Evolutionary conservation across 345 rosid species (phyloP), one percentile per base, ranked within the genome.

Genomic region (Viola odorata): DNA sequence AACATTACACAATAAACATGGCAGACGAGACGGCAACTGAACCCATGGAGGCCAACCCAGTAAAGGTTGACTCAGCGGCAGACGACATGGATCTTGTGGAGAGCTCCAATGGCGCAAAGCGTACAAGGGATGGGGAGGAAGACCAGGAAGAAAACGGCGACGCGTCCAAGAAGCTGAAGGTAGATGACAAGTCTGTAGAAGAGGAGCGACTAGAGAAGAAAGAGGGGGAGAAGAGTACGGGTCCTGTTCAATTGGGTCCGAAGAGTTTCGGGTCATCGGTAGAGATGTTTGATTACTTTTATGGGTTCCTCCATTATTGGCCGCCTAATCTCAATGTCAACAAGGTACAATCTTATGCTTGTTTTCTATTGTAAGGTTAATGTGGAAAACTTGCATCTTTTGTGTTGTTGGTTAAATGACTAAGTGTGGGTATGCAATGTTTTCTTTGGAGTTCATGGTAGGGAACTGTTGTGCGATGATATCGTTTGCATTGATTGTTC

Each of bases 211-310:
- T 61, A 49, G 64, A 66, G 67, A 52, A 44, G 41, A 68, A 44
- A 53, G 65, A 76, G 64, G 67, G 55, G 50, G 72, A 65, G 53
- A 54, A 56, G 53, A 78, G 50, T 37, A 41, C 80, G 14, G 81
- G 12, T 68, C 74, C 60, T 48, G 83, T 79, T 8, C 78, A 58
- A n/a, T 56, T 91, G 66, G 96, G 98, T n/a, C 86, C 91, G 0
- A 91, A 91, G 81, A 84, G 74, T 74, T 89, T 91, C 45, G 84
- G 76, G 39, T 79, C 96, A 2, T 73, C 92, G 1, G 82, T 81
- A 41, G 83, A 84, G 80, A 84, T 91, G 91, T 84, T 84, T 61
- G 85, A 87, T 71, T 85, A 89, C 73, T 85, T 91, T 48, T 73
- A 52, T 69, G 77, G 68, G 60, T 72, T 89, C 32, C 77, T 91